Base-by-base conservation (phyloP, 2,329 filamentous ascomycete genomes). In the Stenocarpella maydis region DNA sequence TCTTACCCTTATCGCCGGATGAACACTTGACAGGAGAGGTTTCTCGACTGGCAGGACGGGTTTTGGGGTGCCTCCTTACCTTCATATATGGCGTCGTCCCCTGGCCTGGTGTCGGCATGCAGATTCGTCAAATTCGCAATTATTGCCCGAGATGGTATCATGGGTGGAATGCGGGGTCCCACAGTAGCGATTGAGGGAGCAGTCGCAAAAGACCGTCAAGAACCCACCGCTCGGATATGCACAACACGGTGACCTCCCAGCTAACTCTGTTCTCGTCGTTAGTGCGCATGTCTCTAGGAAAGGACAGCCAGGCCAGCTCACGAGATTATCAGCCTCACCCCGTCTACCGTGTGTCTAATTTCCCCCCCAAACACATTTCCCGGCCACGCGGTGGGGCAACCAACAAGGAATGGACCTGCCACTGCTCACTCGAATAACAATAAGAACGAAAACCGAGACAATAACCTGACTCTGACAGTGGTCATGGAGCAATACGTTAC, bases 111-210 rank as follows among this genome's bases (percentile, higher is more conserved):
- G 65, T 67, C 65, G 65, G 65, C 50, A 67, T 67, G 41, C 52
- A 58, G 49, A 52, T 58, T 50, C 61, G 61, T 53, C 53, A 71
- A 68, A 71, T 60, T 67, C 70, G 70, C 67, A 50, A 71, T 71
- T 67, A 67, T 69, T 55, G 70, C 70, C 67, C 43, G 64, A 67
- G 70, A 71, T 71, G 63, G 67, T 71, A 71, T 65, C 70, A 69
- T 71, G 54, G 61, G 55, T 64, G 26, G 65, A 67, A 47, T 67
- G 70, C 70, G 70, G 70, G 70, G 70, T 71, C 70, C 70, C 43
- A 60, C 67, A 47, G 21, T 55, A 65, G 37, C n/a, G 43, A 63
- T 47, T 50, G 61, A 52, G 43, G 31, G 31, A 58, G 10, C 49
- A 53, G 41, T 15, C 26, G 58, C n/a, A 43, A 39, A 24, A 41